Evolutionary conservation across 139 green algal genomes (phyloP).

Genomic region (Cymbomonas tetramitiformis): DNA sequence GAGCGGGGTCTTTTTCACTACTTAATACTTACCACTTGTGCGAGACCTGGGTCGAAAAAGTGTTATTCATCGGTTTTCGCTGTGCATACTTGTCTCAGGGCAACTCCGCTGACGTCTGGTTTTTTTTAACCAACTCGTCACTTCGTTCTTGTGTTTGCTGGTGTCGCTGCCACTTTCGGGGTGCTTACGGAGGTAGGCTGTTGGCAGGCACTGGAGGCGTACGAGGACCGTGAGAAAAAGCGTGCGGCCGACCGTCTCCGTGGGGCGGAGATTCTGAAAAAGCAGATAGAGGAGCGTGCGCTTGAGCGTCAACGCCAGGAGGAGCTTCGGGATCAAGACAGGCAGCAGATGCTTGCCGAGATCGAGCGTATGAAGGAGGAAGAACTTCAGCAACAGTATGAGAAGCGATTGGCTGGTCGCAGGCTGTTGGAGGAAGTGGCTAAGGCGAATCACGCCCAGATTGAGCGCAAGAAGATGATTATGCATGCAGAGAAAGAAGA

Average conservation of each 20-base stretch:
- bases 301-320: slow-evolving; percentile 30
- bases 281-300: slow-evolving; percentile 49
- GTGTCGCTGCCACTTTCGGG: background rate
- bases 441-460: slow-evolving; percentile 50
- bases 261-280: slow-evolving; percentile 48
- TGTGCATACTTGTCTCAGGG: too few relatives aligned
- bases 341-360: slow-evolving; percentile 39
- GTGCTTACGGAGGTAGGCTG: too few relatives aligned
- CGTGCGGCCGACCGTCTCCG: slow-evolving; percentile 38
- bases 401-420: slow-evolving; percentile 36
- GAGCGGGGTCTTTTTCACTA: too few relatives aligned
- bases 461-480: slow-evolving; percentile 51
- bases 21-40: too few relatives aligned
- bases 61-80: too few relatives aligned
- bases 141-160: too few relatives aligned
- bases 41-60: too few relatives aligned
- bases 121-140: too few relatives aligned
- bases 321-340: slow-evolving; percentile 28
- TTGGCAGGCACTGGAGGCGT: slow-evolving; percentile 42
- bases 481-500: slow-evolving; percentile 51
- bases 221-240: slow-evolving; percentile 48
- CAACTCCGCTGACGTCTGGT: too few relatives aligned
- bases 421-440: slow-evolving; percentile 48
- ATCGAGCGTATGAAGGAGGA: slow-evolving; percentile 50
- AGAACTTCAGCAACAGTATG: slow-evolving; percentile 36